Evolutionary conservation across 345 rosid genomes (phyloP), one percentile per base, ranked within the genome.

Genomic region (Lepidium africanum): DNA sequence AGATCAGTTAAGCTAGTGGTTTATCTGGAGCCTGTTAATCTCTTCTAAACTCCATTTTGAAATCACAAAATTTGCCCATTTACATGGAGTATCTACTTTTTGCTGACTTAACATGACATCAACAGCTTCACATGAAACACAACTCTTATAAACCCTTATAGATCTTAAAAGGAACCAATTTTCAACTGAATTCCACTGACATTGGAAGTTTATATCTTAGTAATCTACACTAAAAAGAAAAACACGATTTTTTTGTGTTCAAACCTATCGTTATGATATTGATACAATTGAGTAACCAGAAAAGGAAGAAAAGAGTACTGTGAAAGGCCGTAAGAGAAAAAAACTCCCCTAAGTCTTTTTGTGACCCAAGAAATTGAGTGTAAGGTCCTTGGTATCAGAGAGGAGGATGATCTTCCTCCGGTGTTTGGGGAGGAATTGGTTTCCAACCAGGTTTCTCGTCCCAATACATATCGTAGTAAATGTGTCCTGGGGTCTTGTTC

Each of bases 401-500:
- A 16, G 74, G 94, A 43, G 92, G 99, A 73, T 82, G 96, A 77
- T 94, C 99, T 10, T 87, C 96, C 39, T 73, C 81, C 1, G 85
- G 61, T 14, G 86, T 81, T 73, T 81, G 86, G 15, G 97, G 97
- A 17, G 97, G 97, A 50, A 76, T 53, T 3, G 99, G 89, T 76
- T 91, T 91, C 97, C 99, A 94, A 48, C 64, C 81, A 0, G 99
- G 92, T 80, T 91, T 91, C 86, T 91, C 91, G 12, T 94, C 99
- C 99, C 99, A 94, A 65, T 85, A 91, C 90, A 87, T 91, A 74
- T 91, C 96, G 37, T 94, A 94, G 59, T 91, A 91, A 54, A 94
- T 82, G 69, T 94, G 99, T 47, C 99, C 99, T 0, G 97, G 96
- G 46, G 70, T 68, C 70, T 85, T 90, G 82, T 76, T 81, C 40